These are phyloP conservation scores for Mrakia gelida DNA, from an alignment of 768 basidiomycete genomes.

Conservation along the genomic window DNA sequence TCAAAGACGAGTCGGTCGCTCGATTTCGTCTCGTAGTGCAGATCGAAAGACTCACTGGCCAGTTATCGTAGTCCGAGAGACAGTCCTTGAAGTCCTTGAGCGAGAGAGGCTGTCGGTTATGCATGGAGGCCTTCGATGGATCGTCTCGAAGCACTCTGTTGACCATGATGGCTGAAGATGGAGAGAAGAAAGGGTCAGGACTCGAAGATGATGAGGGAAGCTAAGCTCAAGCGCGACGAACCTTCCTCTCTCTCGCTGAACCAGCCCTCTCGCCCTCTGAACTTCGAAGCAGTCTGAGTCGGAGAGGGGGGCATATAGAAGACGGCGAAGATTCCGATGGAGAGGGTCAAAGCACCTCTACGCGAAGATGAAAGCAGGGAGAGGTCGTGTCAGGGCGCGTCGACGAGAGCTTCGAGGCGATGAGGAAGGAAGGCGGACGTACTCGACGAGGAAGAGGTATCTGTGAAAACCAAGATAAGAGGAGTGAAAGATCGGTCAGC, in stretches of 20 bases:
- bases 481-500: too few relatives aligned
- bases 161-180: conserved; percentile 53
- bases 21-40: too few relatives aligned
- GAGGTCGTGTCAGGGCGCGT: too few relatives aligned
- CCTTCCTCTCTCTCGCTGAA: conserved; percentile 63
- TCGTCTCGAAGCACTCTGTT: conserved; percentile 64
- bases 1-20: too few relatives aligned
- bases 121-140: conserved; percentile 61
- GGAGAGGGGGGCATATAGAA: background rate
- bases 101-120: conserved; percentile 62
- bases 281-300: conserved; percentile 31
- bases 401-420: too few relatives aligned
- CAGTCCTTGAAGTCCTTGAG: conserved; percentile 53
- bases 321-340: conserved; percentile 51
- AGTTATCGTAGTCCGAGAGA: conserved; percentile 56
- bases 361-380: too few relatives aligned
- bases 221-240: background rate
- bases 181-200: background rate
- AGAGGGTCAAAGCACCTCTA: conserved; percentile 51
- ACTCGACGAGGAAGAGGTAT: conserved; percentile 37
- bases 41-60: too few relatives aligned
- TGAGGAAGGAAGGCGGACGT: too few relatives aligned
- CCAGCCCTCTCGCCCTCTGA: conserved; percentile 59
- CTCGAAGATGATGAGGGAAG: too few relatives aligned
- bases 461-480: background rate